Evolutionary conservation across 768 basidiomycete genomes (phyloP).

Genomic region (Lepiota subincarnata): DNA sequence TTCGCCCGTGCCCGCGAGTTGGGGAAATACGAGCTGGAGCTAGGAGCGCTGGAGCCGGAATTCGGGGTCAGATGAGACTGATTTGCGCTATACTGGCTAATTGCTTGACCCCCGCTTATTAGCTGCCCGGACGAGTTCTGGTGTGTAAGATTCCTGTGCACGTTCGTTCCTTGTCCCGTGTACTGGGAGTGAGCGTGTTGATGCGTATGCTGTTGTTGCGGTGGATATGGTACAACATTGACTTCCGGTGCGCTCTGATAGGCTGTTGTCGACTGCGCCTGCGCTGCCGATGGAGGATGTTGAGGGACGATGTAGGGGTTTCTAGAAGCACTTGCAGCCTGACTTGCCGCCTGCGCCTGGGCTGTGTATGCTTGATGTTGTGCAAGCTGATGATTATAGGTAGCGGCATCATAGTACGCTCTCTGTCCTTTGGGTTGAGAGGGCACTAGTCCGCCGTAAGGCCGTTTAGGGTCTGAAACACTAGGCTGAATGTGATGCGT

Average conservation of each 20-base stretch:
- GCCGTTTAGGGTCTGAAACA: constrained; percentile 70
- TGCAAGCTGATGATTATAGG: constrained; percentile 91
- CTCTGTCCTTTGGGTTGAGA: constrained; percentile 84
- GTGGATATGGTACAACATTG: constrained; percentile 22
- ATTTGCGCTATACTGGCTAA: constrained; percentile 24
- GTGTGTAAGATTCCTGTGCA: neutral
- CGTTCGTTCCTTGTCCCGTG: neutral
- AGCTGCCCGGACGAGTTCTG: constrained; percentile 43
- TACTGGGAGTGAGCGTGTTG: constrained; percentile 6
- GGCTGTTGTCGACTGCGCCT: constrained; percentile 16
- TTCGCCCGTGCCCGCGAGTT: constrained; percentile 76
- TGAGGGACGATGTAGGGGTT: constrained; percentile 77
- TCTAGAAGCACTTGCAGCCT: constrained; percentile 67
- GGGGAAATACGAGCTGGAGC: constrained; percentile 63
- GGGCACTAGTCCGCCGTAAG: constrained; percentile 89
- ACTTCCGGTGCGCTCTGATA: constrained; percentile 23
- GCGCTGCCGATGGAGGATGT: constrained; percentile 33
- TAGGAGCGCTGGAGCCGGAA: constrained; percentile 30
- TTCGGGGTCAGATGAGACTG: constrained; percentile 44
- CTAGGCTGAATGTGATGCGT: constrained; percentile 26
- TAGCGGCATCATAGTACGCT: constrained; percentile 87
- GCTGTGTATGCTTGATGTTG: constrained; percentile 94
- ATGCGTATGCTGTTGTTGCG: constrained; percentile 16
- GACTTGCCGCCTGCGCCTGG: constrained; percentile 72
- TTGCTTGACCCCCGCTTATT: constrained; percentile 21